phyloP scores from a whole-genome alignment of 2,329 filamentous ascomycete genomes.

The Verticillium longisporum region DNA sequence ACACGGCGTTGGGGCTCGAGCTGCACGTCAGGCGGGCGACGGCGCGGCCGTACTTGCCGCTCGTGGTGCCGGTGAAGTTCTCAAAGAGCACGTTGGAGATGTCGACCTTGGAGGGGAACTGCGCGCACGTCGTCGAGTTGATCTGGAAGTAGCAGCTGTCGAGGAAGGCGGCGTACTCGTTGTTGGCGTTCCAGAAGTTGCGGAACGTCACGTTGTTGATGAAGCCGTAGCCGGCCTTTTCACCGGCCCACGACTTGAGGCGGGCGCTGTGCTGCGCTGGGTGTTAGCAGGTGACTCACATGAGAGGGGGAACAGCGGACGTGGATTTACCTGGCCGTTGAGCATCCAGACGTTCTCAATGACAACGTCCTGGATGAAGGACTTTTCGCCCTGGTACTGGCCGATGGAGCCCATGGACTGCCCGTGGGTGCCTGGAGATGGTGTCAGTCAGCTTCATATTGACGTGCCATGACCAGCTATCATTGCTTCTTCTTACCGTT shows the following conservation, averaged over 20 bases:
- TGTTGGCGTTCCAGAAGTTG: conserved; percentile 47
- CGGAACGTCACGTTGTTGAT: conserved; percentile 58
- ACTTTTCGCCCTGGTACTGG: conserved; percentile 44
- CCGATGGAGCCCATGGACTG: conserved; percentile 55
- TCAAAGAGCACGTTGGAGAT: conserved; percentile 51
- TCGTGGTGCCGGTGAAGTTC: conserved; percentile 48
- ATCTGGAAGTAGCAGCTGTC: conserved; percentile 38
- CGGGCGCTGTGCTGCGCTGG: conserved; percentile 42
- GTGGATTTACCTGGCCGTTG: conserved; percentile 22
- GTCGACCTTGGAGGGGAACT: conserved; percentile 45
- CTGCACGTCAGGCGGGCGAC: conserved; percentile 48
- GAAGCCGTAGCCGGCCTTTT: conserved; percentile 45
- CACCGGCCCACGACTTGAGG: conserved; percentile 58
- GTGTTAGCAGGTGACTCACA: neutral
- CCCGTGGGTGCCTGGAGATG: conserved; percentile 42
- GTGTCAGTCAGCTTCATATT: neutral
- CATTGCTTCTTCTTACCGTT: conserved; percentile 22
- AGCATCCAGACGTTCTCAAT: conserved; percentile 49
- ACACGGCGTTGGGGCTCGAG: conserved; percentile 44
- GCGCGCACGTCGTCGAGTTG: conserved; percentile 53
- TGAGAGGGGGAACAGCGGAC: neutral
- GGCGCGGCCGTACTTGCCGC: conserved; percentile 44
- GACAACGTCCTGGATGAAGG: conserved; percentile 35
- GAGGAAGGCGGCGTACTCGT: conserved; percentile 57
- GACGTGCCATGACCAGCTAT: no score